Percentiles rank a stretch among this genome's conserved stretches.
Conservation (phyloP, 306 rosid species). For the Nissolia schottii region DNA sequence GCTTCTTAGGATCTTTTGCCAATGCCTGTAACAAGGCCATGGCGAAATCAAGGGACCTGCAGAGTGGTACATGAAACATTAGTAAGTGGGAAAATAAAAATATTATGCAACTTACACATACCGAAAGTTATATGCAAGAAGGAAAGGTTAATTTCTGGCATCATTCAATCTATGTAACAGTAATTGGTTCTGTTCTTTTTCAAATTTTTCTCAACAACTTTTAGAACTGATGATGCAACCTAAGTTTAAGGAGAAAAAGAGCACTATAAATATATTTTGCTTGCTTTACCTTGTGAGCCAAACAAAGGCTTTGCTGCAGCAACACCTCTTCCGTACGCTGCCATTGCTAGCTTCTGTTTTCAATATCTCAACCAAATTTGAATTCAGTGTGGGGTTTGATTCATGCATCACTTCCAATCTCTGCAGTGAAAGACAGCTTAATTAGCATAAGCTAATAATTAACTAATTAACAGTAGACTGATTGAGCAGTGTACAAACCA, state of each 20-base stretch:
- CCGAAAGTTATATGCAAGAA: not conserved
- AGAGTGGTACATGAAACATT: not conserved
- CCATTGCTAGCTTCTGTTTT: constrained; percentile 63
- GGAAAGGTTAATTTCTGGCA: not conserved
- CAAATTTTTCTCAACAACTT: not conserved
- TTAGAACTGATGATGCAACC: not conserved
- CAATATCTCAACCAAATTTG: constrained; percentile 76
- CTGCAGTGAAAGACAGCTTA: constrained; percentile 34
- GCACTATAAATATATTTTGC: not conserved
- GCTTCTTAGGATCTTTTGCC: constrained; percentile 46
- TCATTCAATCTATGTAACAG: not conserved
- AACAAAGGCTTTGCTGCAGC: constrained; percentile 72
- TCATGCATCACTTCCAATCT: constrained; percentile 66
- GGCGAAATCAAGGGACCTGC: constrained; percentile 76
- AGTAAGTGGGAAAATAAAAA: too few species aligned
- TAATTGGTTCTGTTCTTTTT: not conserved
- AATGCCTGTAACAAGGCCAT: constrained; percentile 47
- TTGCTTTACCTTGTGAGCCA: constrained; percentile 86
- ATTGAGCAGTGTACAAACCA: too few species aligned
- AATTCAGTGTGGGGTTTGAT: constrained; percentile 46
- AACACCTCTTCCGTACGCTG: constrained; percentile 39
- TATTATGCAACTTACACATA: not conserved
- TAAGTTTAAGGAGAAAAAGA: not conserved
- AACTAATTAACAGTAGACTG: too few species aligned
- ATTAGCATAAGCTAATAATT: not conserved